These are phyloP conservation scores for Clonostachys rhizophaga DNA, from an alignment of 2,329 filamentous ascomycete species.

Conservation along the genomic window DNA sequence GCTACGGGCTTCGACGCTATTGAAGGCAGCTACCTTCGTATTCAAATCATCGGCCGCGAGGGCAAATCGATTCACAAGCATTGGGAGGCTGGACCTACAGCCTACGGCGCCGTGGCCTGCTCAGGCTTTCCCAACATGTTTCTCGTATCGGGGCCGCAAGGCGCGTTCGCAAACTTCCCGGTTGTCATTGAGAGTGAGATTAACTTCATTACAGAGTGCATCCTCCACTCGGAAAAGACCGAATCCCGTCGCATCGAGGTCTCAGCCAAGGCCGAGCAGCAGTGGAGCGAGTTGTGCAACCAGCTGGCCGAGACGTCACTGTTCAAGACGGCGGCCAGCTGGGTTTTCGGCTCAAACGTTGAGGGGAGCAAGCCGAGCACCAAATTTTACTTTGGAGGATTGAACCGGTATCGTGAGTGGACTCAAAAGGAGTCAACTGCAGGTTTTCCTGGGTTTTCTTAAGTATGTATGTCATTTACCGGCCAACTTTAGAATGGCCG, in stretches of 20 bases:
- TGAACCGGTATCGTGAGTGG: background rate
- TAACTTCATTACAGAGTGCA: conserved; percentile 24
- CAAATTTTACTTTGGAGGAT: background rate
- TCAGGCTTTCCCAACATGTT: conserved; percentile 42
- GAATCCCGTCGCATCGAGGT: conserved; percentile 11
- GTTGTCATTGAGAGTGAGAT: conserved; percentile 31
- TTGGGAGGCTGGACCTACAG: conserved; percentile 25
- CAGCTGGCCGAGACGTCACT: conserved; percentile 19
- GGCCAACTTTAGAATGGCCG: too few relatives aligned
- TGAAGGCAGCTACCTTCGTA: conserved; percentile 64
- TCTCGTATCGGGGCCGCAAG: conserved; percentile 32
- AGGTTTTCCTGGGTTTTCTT: background rate
- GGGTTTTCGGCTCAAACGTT: background rate
- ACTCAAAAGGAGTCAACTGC: background rate
- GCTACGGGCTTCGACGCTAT: conserved; percentile 10
- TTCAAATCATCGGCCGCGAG: conserved; percentile 47
- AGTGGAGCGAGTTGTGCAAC: conserved; percentile 14
- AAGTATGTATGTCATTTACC: too few relatives aligned
- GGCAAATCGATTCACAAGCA: conserved; percentile 22
- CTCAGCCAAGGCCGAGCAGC: background rate
- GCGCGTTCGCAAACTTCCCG: conserved; percentile 32
- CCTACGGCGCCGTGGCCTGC: conserved; percentile 32
- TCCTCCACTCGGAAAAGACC: conserved; percentile 20
- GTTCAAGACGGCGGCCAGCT: background rate
- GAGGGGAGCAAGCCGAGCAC: background rate